Base-by-base conservation (phyloP, 768 basidiomycete species). In the Kwoniella heveanensis region DNA sequence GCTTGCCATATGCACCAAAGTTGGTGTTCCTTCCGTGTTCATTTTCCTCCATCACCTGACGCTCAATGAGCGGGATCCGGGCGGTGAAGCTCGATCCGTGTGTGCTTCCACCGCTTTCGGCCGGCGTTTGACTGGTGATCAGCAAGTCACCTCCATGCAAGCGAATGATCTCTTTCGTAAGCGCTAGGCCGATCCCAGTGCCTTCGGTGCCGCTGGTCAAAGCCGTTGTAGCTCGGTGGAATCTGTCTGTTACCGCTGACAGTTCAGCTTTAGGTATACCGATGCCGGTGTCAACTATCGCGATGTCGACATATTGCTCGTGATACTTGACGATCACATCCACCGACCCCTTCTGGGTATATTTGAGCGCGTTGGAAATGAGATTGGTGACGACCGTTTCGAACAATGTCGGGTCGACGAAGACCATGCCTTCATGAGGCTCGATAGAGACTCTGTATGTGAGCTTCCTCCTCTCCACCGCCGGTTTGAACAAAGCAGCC, bases 201-300 rank as follows among this genome's bases (percentile, higher is more conserved):
- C 76, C 81, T 62, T 81, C 81, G 37, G 74, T 70, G 15, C 71
- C 74, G 17, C 79, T 70, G 2, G 49, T 47, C 19, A 59, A 19
- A 21, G 55, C 62, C 24, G 64, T 54, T 1, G 60, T 62, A 0
- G 78, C 80, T 30, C 81, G 72, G 60, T 81, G 79, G 56, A 81
- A 81, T 9, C 80, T 69, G 50, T 81, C 79, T 19, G 77, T 77
- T 1, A 81, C 71, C n/a, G 68, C 56, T 29, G 48, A 29, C 26
- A 66, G 39, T 50, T 73, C 72, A 15, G 26, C 48, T 24, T 54
- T 26, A 10, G 80, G 79, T 2, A 81, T 81, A 13, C 81, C 81
- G n/a, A 80, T 67, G 17, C 81, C 81, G 12, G 79, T 80, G 49
- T 81, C 81, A 21, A 58, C 62, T n/a, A 81, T 75, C 4, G 69